Conservation (phyloP, 306 rosid genomes). For the Vigna unguiculata region DNA sequence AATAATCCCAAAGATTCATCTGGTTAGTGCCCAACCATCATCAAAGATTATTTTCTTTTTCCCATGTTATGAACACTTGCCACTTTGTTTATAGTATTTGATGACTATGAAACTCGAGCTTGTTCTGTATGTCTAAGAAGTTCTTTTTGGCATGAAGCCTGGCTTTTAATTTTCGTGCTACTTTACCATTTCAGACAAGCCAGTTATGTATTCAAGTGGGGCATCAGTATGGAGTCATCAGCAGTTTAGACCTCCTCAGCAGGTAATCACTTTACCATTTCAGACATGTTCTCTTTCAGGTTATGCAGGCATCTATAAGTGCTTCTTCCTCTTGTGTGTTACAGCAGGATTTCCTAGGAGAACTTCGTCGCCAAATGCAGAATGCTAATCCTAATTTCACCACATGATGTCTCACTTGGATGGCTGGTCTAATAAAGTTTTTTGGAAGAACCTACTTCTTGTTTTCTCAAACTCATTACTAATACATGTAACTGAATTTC, state of each 20-base stretch:
- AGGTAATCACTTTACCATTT: constrained; percentile 46
- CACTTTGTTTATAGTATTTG: constrained; percentile 23
- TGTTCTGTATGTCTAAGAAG: constrained; percentile 14
- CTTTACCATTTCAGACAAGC: constrained; percentile 65
- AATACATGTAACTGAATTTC: constrained; percentile 33
- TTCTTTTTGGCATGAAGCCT: constrained; percentile 7
- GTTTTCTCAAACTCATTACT: constrained; percentile 29
- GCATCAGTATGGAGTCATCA: constrained; percentile 61
- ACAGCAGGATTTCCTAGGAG: constrained; percentile 70
- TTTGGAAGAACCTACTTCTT: constrained; percentile 37
- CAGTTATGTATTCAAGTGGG: constrained; percentile 67
- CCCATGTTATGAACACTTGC: constrained; percentile 23
- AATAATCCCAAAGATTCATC: constrained; percentile 60
- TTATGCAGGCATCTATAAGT: constrained; percentile 51
- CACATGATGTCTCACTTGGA: constrained; percentile 47
- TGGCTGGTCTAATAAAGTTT: constrained; percentile 33
- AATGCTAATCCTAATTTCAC: constrained; percentile 44
- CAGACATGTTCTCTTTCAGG: constrained; percentile 30
- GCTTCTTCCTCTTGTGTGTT: constrained; percentile 48
- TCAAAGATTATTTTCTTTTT: constrained; percentile 40
- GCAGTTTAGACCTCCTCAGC: constrained; percentile 68
- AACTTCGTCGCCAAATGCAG: constrained; percentile 63
- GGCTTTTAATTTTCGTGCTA: neutral
- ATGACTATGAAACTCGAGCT: constrained; percentile 29
- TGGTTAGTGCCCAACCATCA: constrained; percentile 57